Conservation (phyloP, 148 eudicot genomes). For the Chenopodium berlandieri region DNA sequence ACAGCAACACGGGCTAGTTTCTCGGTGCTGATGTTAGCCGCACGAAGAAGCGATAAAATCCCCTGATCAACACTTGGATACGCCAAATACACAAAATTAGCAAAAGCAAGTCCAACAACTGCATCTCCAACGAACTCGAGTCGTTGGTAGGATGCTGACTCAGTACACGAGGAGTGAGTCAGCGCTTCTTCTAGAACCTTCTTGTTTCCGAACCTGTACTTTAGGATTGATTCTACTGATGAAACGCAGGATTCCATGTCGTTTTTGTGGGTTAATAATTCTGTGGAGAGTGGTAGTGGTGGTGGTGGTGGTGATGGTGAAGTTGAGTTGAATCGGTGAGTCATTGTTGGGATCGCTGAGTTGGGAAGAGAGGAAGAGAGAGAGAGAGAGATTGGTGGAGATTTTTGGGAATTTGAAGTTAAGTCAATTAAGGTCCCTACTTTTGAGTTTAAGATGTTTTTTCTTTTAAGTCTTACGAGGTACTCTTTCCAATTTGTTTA, state of each 20-base stretch:
- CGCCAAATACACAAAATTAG: slow-evolving; percentile 39
- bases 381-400: too few species aligned
- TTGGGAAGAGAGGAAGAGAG: too few species aligned
- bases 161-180: slow-evolving; percentile 63
- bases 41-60: slow-evolving; percentile 49
- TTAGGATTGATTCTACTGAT: slow-evolving; percentile 50
- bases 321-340: not conserved
- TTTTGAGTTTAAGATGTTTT: too few species aligned
- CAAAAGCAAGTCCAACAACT: slow-evolving; percentile 53
- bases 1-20: slow-evolving; percentile 77
- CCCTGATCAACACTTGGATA: slow-evolving; percentile 67
- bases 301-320: not conserved
- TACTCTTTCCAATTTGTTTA: too few species aligned
- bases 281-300: not conserved
- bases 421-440: too few species aligned
- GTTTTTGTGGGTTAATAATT: not conserved
- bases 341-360: not conserved
- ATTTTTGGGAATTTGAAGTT: too few species aligned
- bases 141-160: slow-evolving; percentile 55
- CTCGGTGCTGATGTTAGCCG: slow-evolving; percentile 80
- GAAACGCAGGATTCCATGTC: slow-evolving; percentile 37
- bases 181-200: slow-evolving; percentile 61
- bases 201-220: slow-evolving; percentile 50
- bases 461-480: too few species aligned
- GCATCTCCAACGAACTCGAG: slow-evolving; percentile 92